Evolutionary conservation across 108 stramenopile species (phyloP).

Genomic region (Epipyxis sp.): DNA sequence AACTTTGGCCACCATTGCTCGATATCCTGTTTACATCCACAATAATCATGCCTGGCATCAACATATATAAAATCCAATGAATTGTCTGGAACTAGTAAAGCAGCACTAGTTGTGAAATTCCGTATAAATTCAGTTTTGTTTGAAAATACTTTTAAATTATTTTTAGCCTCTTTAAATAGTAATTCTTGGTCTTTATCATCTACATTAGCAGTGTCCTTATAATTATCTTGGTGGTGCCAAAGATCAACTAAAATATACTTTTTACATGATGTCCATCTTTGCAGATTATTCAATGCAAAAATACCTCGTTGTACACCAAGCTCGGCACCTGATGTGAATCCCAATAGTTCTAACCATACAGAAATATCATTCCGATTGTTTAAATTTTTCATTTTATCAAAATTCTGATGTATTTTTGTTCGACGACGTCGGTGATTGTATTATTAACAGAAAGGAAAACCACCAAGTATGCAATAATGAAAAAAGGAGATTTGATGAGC

Average conservation of each 20-base stretch:
- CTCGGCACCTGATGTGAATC: not conserved
- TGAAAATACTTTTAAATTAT: not conserved
- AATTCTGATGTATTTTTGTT: not conserved
- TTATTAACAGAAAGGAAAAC: not conserved
- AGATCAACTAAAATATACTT: constrained; percentile 14
- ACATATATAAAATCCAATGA: constrained; percentile 54
- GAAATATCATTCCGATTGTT: not conserved
- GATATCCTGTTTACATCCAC: constrained; percentile 49
- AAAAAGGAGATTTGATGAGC: too few species aligned
- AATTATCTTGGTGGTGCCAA: constrained; percentile 21
- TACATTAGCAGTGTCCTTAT: not conserved
- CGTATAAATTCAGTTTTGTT: constrained; percentile 6
- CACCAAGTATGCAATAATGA: too few species aligned
- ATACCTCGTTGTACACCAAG: not conserved
- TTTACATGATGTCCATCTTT: constrained; percentile 9
- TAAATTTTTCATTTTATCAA: not conserved
- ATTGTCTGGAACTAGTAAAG: constrained; percentile 32
- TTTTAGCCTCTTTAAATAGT: not conserved
- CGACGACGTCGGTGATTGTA: not conserved
- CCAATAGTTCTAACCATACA: not conserved
- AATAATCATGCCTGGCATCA: constrained; percentile 57
- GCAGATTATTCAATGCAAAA: not conserved
- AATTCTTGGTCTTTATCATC: not conserved
- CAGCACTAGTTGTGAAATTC: constrained; percentile 32
- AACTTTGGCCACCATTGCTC: constrained; percentile 51